Evolutionary conservation across 148 eudicot genomes (phyloP), one percentile per base, ranked within the genome.

Genomic region (Bassia scoparia): DNA sequence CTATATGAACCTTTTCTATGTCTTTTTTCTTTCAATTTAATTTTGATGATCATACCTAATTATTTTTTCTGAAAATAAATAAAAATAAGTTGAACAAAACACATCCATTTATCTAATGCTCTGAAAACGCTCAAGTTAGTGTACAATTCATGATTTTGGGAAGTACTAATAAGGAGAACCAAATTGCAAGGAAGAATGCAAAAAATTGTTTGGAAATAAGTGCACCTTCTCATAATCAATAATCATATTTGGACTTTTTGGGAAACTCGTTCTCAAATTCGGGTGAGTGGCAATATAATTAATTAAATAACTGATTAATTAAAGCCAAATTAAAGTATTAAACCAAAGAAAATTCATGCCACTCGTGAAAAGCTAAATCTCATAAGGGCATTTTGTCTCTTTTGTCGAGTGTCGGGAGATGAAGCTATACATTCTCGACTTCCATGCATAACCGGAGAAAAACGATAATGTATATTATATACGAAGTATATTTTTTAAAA

Each of bases 181-280:
- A 33, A 76, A 69, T 61, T 61, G 69, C 74, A 69, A 61, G 56
- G 26, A 52, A 48, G 54, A 52, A 61, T 49, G 38, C 74, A 76
- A 61, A 46, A 61, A 46, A 17, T 69, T 5, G 55, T 69, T 61
- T 52, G 62, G 69, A 26, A 63, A 0, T 20, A 56, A 44, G 58
- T 77, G 75, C 49, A 37, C 46, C 44, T 59, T 62, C 31, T 67
- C 44, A 23, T 38, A 50, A 55, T 77, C 41, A 41, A 77, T 63
- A 41, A 77, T 63, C n/a, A 63, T 29, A 41, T 69, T 44, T 33
- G 55, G 48, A 76, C 69, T 76, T 69, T 76, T 76, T 44, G 79
- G 73, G 21, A 69, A 60, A 60, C 68, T 48, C 68, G 15, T 73
- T 68, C 69, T 61, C 54, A 49, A 61, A 62, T 29, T 70, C 29